Evolutionary conservation across 495 filamentous ascomycete genomes (phyloP), one percentile per base, ranked within the genome.

Genomic region (Lineolata rhizophorae): DNA sequence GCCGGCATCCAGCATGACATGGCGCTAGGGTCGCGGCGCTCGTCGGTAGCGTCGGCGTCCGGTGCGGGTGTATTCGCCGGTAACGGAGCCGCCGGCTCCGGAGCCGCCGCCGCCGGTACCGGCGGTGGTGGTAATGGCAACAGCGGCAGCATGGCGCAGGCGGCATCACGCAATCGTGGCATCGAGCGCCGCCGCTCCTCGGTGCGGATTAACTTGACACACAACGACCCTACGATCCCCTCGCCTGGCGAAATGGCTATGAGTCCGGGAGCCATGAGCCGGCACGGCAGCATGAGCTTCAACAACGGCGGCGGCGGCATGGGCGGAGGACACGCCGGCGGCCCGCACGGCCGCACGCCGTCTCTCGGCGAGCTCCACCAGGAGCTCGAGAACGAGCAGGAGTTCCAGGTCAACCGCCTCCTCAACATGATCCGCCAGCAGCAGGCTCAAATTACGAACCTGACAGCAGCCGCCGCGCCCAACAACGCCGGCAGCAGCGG

Each of bases 301-400:
- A n/a, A n/a, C n/a, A n/a, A n/a, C n/a, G n/a, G n/a, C n/a, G 8
- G 28, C 8, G 28, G 28, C 8, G 30, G 30, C 18, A 24, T n/a
- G 11, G n/a, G 13, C 22, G 31, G 19, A 8, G 21, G 21, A 12
- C 8, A 17, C 8, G 10, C 8, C 27, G 5, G 42, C 48, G 17
- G 47, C 44, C 32, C 29, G 40, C 16, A 11, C 34, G 31, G 35
- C 52, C 66, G 69, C 6, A 56, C 76, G 5, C 82, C 82, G 1
- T 91, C 79, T 35, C 52, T 94, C 27, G 85, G 85, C n/a, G 85
- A 94, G 52, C 60, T 97, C 22, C 84, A 94, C 47, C 85, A 97
- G 44, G 80, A 92, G 47, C 60, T 94, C 4, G 87, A 97, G 52
- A 77, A 75, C 30, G 87, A 97, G 48, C 84, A 93, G 51, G 87